Percentiles rank a stretch among this genome's conserved stretches.
These are phyloP conservation scores for Leptographium lundbergii DNA, from an alignment of 2,329 filamentous ascomycete species.

Conservation along the genomic window DNA sequence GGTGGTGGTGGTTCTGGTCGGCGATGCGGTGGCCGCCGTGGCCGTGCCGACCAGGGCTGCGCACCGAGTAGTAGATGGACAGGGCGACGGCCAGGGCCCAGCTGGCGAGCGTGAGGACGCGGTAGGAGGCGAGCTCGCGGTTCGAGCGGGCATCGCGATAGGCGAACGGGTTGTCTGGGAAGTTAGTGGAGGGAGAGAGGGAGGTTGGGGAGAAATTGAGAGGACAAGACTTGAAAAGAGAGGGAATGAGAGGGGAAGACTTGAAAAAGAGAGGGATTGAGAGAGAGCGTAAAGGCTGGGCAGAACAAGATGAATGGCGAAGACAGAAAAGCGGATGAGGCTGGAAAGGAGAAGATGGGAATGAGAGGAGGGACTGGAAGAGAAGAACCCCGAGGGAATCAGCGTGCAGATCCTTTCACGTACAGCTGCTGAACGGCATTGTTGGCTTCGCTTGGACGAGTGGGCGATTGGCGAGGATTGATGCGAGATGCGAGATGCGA, in stretches of 20 bases:
- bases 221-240: not conserved
- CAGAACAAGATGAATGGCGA: not conserved
- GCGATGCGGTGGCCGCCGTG: slow-evolving; percentile 53
- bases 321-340: not conserved
- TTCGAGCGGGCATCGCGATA: slow-evolving; percentile 53
- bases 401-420: too few species aligned
- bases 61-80: slow-evolving; percentile 62
- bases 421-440: not conserved
- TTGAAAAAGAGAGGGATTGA: too few species aligned
- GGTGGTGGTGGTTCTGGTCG: slow-evolving; percentile 54
- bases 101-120: slow-evolving; percentile 57
- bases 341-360: not conserved
- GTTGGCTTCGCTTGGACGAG: not conserved
- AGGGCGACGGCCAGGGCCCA: slow-evolving; percentile 64
- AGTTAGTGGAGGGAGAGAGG: not conserved
- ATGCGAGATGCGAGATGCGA: not conserved
- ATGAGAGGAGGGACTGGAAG: too few species aligned
- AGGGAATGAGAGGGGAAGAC: not conserved
- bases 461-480: not conserved
- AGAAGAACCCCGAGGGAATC: too few species aligned
- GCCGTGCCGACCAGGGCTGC: slow-evolving; percentile 54
- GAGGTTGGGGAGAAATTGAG: not conserved
- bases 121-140: slow-evolving; percentile 56
- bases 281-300: too few species aligned
- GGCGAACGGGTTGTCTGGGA: slow-evolving; percentile 61